phyloP scores from a whole-genome alignment of 2,329 filamentous ascomycete species.

The Simplicillium aogashimaense region DNA sequence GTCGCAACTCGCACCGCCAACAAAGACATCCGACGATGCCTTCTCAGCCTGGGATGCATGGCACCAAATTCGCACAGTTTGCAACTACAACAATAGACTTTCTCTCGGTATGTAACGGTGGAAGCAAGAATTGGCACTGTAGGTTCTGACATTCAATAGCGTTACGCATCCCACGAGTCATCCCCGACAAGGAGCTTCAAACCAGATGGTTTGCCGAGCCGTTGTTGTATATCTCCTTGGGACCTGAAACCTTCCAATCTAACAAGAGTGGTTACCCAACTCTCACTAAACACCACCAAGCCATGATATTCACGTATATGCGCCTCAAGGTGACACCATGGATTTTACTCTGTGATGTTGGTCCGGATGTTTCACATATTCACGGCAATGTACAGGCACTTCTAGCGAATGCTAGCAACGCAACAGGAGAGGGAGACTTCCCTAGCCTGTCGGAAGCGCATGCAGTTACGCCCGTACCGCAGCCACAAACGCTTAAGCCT shows the following conservation, averaged over 20 bases:
- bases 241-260: conserved; percentile 41
- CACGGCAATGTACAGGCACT: conserved; percentile 12
- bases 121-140: background rate
- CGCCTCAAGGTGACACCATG: conserved; percentile 53
- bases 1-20: conserved; percentile 16
- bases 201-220: conserved; percentile 62
- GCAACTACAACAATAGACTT: conserved; percentile 74
- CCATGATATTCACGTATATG: conserved; percentile 53
- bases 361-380: conserved; percentile 31
- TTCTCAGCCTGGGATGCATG: conserved; percentile 89
- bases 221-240: conserved; percentile 50
- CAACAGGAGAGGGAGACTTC: conserved; percentile 40
- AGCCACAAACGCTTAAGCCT: conserved; percentile 21
- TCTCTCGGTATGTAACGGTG: conserved; percentile 61
- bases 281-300: conserved; percentile 51
- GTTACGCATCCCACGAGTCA: conserved; percentile 44
- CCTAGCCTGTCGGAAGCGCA: conserved; percentile 64
- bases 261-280: conserved; percentile 54
- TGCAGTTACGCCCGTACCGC: conserved; percentile 11
- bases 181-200: conserved; percentile 52
- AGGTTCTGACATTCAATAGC: conserved; percentile 24
- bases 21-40: conserved; percentile 38
- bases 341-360: conserved; percentile 53
- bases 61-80: conserved; percentile 77
- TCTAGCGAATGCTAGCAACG: conserved; percentile 15